Percentiles rank a stretch among this genome's conserved stretches.
phyloP scores from a whole-genome alignment of 2,329 filamentous ascomycete species.

The Alternaria infectoria region DNA sequence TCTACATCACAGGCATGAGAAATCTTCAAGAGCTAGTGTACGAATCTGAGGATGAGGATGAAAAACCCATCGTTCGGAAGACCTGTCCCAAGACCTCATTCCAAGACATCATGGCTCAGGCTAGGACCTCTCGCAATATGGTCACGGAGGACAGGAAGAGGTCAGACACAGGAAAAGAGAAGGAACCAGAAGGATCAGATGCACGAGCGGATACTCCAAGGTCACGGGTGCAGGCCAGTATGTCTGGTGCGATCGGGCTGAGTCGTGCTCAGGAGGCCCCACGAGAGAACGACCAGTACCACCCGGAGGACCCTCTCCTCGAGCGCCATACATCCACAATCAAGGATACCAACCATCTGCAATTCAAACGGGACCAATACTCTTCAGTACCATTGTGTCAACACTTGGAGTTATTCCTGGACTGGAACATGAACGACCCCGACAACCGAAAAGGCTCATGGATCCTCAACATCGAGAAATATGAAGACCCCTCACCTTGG shows the following conservation, averaged over 20 bases:
- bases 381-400: conserved; percentile 4
- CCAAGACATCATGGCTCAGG: neutral
- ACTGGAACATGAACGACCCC: conserved; percentile 8
- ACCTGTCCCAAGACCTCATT: neutral
- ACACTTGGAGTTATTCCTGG: conserved; percentile 4
- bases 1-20: neutral
- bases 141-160: neutral
- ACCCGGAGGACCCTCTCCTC: neutral
- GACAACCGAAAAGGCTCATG: conserved; percentile 9
- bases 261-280: neutral
- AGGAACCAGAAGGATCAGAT: neutral
- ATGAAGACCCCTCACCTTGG: neutral
- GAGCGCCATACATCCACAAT: neutral
- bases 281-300: neutral
- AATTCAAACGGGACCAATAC: neutral
- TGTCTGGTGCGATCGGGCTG: neutral
- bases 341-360: neutral
- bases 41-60: neutral
- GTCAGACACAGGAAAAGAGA: neutral
- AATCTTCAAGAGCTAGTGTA: neutral
- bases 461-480: neutral
- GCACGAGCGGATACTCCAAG: neutral
- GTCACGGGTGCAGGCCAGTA: neutral
- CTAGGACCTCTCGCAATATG: neutral
- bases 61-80: neutral